A percentile compares a stretch with the other conserved stretches of the same genome.
phyloP scores from a whole-genome alignment of 306 rosid species.

The Malus domestica region DNA sequence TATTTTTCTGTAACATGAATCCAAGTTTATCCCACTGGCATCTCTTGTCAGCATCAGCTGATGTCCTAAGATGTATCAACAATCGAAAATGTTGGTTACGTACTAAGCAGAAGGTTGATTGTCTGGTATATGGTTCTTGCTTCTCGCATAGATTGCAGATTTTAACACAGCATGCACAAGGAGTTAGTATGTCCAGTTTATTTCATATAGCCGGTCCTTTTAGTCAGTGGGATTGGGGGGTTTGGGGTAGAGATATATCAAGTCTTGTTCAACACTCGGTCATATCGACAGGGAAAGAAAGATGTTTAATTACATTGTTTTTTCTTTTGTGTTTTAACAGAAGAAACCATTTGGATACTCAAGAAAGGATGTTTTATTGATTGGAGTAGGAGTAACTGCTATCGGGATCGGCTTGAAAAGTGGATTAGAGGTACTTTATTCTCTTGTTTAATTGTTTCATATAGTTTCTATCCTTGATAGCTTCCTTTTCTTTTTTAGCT shows the following conservation, averaged over 20 bases:
- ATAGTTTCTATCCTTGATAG: not conserved
- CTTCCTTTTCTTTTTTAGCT: not conserved
- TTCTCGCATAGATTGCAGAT: not conserved
- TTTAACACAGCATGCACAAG: not conserved
- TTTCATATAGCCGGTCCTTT: not conserved
- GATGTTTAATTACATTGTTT: not conserved
- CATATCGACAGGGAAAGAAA: not conserved
- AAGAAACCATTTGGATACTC: slow-evolving; percentile 73
- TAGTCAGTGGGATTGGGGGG: not conserved
- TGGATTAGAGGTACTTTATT: slow-evolving; percentile 71
- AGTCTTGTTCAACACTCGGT: not conserved
- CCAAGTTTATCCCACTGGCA: slow-evolving; percentile 7
- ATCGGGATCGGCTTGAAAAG: slow-evolving; percentile 70
- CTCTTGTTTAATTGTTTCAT: not conserved
- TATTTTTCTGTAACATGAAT: not conserved
- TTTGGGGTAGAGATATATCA: not conserved
- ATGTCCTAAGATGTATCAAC: not conserved
- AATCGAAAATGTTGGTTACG: not conserved
- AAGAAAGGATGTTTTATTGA: slow-evolving; percentile 86
- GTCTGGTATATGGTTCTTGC: not conserved
- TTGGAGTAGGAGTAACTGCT: slow-evolving; percentile 78
- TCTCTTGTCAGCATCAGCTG: not conserved
- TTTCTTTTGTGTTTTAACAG: slow-evolving; percentile 25
- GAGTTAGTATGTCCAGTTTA: not conserved
- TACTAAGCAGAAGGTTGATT: not conserved